Base-by-base conservation (phyloP, 208 protist genomes). In the Naegleria fowleri region DNA sequence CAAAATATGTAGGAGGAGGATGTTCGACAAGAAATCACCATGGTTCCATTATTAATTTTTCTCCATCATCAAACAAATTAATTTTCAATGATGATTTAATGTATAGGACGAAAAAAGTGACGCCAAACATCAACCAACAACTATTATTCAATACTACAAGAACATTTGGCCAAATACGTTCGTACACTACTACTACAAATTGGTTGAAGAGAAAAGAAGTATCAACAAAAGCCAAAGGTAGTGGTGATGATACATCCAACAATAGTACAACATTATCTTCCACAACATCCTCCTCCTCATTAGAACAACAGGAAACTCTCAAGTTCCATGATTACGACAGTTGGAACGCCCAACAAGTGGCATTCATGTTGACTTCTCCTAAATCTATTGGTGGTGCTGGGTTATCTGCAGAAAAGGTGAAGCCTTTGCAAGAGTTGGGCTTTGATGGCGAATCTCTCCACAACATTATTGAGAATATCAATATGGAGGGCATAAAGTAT, bases 101-200 rank as follows among this genome's bases (percentile, higher is more conserved):
- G n/a, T n/a, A n/a, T n/a, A n/a, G n/a, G n/a, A n/a, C n/a, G n/a
- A n/a, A n/a, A n/a, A n/a, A n/a, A n/a, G n/a, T n/a, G n/a, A n/a
- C n/a, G n/a, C n/a, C n/a, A n/a, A n/a, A n/a, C n/a, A n/a, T n/a
- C n/a, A n/a, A n/a, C n/a, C n/a, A n/a, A n/a, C n/a, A n/a, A n/a
- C n/a, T n/a, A n/a, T n/a, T n/a, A n/a, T n/a, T n/a, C n/a, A n/a
- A n/a, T n/a, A n/a, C n/a, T n/a, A n/a, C n/a, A n/a, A n/a, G n/a
- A n/a, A n/a, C 58, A 75, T 75, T 75, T 75, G 58, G 58, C 19
- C 58, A 75, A 75, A 75, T 75, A 75, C 58, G 58, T 75, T 75
- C 58, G 0, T 75, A 75, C 25, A 75, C 58, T 16, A 75, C 58
- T 16, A n/a, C n/a, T n/a, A 75, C 58, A 75, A 75, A 75, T 75